Evolutionary conservation across 2,329 filamentous ascomycete genomes (phyloP), one percentile per base, ranked within the genome.

Genomic region (Fusarium ambrosium): DNA sequence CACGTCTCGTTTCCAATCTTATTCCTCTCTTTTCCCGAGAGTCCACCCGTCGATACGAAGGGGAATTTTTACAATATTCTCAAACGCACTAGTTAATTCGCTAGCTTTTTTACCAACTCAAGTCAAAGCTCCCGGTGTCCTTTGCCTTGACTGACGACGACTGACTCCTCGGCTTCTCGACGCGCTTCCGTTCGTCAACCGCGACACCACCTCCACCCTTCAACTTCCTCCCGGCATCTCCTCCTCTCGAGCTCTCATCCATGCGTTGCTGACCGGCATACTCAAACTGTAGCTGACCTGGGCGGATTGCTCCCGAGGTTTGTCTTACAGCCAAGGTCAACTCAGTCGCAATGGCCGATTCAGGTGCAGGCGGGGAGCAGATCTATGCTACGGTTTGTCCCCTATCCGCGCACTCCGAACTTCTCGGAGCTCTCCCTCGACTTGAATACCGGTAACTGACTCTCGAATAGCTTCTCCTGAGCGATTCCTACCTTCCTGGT

Each of bases 401-500:
- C 36, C 58, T 27, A 58, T 39, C 53, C 34, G 66, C 41, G 29
- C 60, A 56, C 63, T 60, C 58, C 72, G 51, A 59, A 58, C 22
- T 61, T 39, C 37, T 37, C 39, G 24, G 39, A 39, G n/a, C 39
- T 22, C 43, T 27, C 29, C 24, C 39, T 36, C 56, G 24, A 61
- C 27, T 51, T 20, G 27, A n/a, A 20, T 43, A 18, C 20, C 20
- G 37, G 55, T 62, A 55, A 37, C 69, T 71, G 59, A 74, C 64
- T 20, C 60, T 18, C 4, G 20, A 74, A 80, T 84, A 98, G 96
- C 93, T 99, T 83, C 91, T 98, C 66, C 88, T 97, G 86, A 98
- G 91, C 86, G 95, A 99, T 85, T 90, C 90, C 73, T 99, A 99
- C 84, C 90, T 99, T 61, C 96, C 97, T 82, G 95, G 95, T 97